phyloP scores from a whole-genome alignment of 352 stramenopile species.

The Phytophthora pistaciae region DNA sequence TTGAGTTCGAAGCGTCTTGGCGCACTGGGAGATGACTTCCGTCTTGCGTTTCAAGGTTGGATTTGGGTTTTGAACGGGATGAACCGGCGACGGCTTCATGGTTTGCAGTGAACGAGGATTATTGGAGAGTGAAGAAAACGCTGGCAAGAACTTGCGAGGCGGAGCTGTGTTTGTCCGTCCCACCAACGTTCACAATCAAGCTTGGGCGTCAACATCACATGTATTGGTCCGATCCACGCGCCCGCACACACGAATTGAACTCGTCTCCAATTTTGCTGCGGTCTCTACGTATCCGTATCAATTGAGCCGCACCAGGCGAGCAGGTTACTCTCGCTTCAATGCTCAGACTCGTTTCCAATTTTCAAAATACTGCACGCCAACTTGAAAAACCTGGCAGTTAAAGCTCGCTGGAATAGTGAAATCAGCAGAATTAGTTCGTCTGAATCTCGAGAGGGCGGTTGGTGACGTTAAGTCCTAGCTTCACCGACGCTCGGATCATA shows the following conservation, averaged over 20 bases:
- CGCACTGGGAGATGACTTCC: background rate
- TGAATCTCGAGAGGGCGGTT: slow-evolving; percentile 9
- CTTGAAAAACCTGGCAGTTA: too few species aligned
- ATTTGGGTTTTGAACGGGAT: background rate
- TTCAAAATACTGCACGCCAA: too few species aligned
- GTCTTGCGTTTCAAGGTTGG: background rate
- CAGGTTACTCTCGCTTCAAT: too few species aligned
- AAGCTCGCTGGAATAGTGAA: too few species aligned
- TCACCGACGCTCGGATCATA: slow-evolving; percentile 19
- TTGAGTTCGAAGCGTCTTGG: background rate
- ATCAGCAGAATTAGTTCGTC: background rate
- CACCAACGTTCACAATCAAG: background rate
- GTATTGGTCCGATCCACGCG: slow-evolving; percentile 4
- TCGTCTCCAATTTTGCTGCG: too few species aligned
- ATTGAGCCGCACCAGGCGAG: too few species aligned
- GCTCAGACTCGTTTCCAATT: too few species aligned
- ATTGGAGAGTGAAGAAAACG: background rate
- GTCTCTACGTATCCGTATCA: too few species aligned
- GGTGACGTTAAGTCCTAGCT: slow-evolving; percentile 30
- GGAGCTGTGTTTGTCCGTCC: background rate
- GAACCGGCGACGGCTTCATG: background rate
- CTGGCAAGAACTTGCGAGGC: background rate
- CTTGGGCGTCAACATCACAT: background rate
- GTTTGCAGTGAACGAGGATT: background rate
- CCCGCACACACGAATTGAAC: background rate